Base-by-base conservation (phyloP, 176 grass and related monocot species). In the Zoysia japonica region DNA sequence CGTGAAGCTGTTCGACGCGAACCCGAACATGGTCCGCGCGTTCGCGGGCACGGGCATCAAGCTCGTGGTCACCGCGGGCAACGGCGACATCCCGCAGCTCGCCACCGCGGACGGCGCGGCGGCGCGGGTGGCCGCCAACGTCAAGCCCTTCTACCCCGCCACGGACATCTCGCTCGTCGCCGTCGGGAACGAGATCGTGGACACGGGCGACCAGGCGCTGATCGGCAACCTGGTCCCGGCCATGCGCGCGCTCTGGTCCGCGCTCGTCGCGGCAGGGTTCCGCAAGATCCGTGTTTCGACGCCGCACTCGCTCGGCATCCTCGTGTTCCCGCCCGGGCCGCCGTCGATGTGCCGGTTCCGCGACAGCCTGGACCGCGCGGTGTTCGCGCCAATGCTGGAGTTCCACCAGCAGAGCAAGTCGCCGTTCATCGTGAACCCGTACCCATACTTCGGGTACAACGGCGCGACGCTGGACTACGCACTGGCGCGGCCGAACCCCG, bases 391-490 rank as follows among this genome's bases (percentile, higher is more conserved):
- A 3, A 94, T 97, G 95, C 87, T 97, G 1, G 82, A 88, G 39
- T 94, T 94, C 88, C 95, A 83, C 81, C 85, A 68, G 11, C 54
- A 46, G 17, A 89, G 85, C 5, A 42, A 48, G 54, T 86, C 91
- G 7, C 89, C 95, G 11, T 94, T 97, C 65, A 12, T 94, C 10
- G 79, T 97, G 65, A 97, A 97, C 82, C 47, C 95, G 36, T 97
- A 97, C 64, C 95, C 92, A 6, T 97, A 97, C 80, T 97, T 97
- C 74, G 90, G 89, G 3, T 97, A 94, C 89, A 94, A 87, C 15
- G 76, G 89, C 44, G 80, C 28, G 2, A 97, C 89, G 48, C 71
- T 97, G 0, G 16, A 84, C 2, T 97, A 97, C 77, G 94, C 91
- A 16, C 81, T 88, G 50, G 92, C 89, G 35, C 83, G 85, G 16